Base-by-base conservation (phyloP, 495 filamentous ascomycete species). In the Podospora pseudopauciseta region DNA sequence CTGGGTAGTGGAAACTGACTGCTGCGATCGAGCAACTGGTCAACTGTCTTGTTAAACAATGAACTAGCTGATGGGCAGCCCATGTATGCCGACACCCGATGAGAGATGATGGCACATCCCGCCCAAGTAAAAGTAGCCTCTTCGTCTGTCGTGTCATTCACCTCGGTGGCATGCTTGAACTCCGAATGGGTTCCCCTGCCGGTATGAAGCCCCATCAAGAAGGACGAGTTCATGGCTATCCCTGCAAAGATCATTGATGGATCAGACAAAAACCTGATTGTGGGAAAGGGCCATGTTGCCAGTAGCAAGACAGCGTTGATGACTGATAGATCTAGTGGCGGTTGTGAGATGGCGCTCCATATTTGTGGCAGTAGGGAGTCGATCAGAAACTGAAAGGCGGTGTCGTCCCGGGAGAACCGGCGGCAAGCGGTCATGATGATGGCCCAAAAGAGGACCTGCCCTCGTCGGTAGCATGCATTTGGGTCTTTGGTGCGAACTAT, bases 61-160 rank as follows among this genome's bases (percentile, higher is more conserved):
- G 73, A 68, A 16, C 74, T 71, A 13, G 79, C 67, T 4, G 81
- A 79, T 4, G 81, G 81, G 5, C 79, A 71, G 0, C 81, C 81
- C 64, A 78, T 73, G 44, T 75, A 77, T 5, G 79, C 73, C 7
- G 78, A 75, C 7, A 79, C 78, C 7, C 73, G 71, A 39, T 83
- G 81, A 3, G 78, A 74, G 11, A 82, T 69, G 13, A 83, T 80
- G 49, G 79, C 81, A 72, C 78, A 80, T 2, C 78, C 81, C 2
- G 78, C 79, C 81, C 81, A 83, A 3, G 80, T 82, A 65, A 76
- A 81, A 1, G 71, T 72, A 5, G 80, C 81, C 59, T 80, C 80
- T n/a, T 82, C 80, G 54, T 83, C 78, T 0, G 77, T 77, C 56
- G 76, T 76, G 26, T 73, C 75, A 39, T 73, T 74, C 56, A 76